Conservation (phyloP, 2,329 filamentous ascomycete genomes). For the Westerdykella ornata region DNA sequence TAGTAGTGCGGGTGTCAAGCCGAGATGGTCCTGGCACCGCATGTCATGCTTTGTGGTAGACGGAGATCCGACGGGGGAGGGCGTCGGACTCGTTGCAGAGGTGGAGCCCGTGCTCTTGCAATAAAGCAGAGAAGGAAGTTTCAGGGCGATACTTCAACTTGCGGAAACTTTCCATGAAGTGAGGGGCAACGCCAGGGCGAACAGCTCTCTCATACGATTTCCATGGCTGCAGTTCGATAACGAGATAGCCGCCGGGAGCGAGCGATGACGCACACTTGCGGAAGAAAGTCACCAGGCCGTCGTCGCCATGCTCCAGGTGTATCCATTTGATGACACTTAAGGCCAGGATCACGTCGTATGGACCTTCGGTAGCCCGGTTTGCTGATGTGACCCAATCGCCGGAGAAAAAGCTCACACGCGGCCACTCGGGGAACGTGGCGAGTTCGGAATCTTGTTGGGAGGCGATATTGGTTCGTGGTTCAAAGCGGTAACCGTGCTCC, state of each 20-base stretch:
- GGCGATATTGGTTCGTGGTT: conserved; percentile 14
- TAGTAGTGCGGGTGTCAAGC: no score
- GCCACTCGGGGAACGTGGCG: conserved; percentile 11
- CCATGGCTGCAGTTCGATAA: conserved; percentile 34
- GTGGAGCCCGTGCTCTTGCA: conserved; percentile 21
- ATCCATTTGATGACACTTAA: conserved; percentile 39
- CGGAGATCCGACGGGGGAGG: conserved; percentile 28
- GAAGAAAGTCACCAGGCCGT: conserved; percentile 29
- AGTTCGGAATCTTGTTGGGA: conserved; percentile 14
- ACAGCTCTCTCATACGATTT: conserved; percentile 34
- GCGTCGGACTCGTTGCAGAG: conserved; percentile 25
- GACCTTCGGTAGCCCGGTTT: conserved; percentile 17
- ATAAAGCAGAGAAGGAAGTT: conserved; percentile 27
- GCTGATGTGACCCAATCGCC: conserved; percentile 30
- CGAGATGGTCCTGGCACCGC: no score
- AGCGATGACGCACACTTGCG: conserved; percentile 27
- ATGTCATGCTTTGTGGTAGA: conserved; percentile 24
- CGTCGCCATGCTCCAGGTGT: conserved; percentile 33
- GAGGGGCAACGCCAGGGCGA: conserved; percentile 27
- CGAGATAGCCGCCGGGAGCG: conserved; percentile 23
- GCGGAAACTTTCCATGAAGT: conserved; percentile 24
- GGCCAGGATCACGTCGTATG: conserved; percentile 35
- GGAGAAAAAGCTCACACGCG: conserved; percentile 26
- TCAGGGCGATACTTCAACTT: conserved; percentile 28
- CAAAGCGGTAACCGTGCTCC: conserved; percentile 27